Evolutionary conservation across 2,329 filamentous ascomycete genomes (phyloP).

Genomic region (Curvularia sp.): DNA sequence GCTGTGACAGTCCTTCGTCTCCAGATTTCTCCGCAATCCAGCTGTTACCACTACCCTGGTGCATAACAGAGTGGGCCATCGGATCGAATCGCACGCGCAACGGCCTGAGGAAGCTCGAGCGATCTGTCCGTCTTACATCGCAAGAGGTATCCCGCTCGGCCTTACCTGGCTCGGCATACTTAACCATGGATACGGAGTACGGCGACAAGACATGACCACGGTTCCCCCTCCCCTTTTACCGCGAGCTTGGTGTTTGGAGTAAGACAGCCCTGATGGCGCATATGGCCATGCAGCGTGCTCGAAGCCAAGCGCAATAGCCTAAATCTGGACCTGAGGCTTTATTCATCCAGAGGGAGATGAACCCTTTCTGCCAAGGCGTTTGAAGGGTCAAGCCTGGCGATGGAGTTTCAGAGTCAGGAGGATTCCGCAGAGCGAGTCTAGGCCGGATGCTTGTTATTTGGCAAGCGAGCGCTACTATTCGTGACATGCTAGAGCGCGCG

Average conservation of each 20-base stretch:
- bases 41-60: neutral
- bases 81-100: neutral
- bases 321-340: neutral
- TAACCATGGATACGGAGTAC: neutral
- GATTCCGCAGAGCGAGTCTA: neutral
- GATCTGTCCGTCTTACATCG: neutral
- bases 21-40: constrained; percentile 3
- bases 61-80: neutral
- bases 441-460: neutral
- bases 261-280: neutral
- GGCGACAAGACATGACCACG: neutral
- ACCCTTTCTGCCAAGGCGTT: constrained; percentile 1
- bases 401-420: neutral
- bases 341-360: neutral
- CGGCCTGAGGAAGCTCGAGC: neutral
- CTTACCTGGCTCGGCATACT: neutral
- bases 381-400: constrained; percentile 1
- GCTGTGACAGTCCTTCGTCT: neutral
- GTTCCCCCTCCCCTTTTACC: neutral
- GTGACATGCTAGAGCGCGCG: neutral
- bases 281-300: neutral
- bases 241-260: neutral
- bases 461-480: neutral
- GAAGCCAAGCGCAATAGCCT: neutral
- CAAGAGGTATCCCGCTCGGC: neutral